Conservation (phyloP, 305 asterid species). For the Fraxinus platypoda region DNA sequence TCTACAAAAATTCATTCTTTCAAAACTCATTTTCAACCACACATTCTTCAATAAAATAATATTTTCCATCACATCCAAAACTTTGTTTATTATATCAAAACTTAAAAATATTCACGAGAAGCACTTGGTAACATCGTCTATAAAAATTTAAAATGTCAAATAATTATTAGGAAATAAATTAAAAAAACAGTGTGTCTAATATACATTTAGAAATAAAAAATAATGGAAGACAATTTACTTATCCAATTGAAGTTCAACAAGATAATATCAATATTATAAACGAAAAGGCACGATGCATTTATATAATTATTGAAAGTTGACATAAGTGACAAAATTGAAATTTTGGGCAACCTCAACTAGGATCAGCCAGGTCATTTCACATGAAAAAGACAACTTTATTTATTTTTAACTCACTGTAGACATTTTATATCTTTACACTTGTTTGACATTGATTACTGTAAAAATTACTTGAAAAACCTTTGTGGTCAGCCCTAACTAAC, state of each 20-base stretch:
- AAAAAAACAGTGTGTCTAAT: neutral
- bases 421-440: neutral
- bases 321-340: neutral
- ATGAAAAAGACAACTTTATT: neutral
- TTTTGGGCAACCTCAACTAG: neutral
- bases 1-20: neutral
- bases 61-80: too few species aligned
- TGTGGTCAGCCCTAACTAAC: neutral
- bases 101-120: neutral
- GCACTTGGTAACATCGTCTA: neutral
- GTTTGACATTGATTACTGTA: neutral
- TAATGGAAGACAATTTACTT: neutral
- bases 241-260: neutral
- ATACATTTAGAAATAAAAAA: too few species aligned
- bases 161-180: too few species aligned
- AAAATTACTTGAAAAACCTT: too few species aligned
- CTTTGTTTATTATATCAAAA: neutral
- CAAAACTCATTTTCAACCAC: too few species aligned
- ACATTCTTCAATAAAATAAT: too few species aligned
- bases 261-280: too few species aligned
- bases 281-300: neutral
- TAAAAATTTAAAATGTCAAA: too few species aligned
- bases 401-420: neutral
- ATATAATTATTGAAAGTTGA: too few species aligned
- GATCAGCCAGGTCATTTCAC: neutral